Conservation (phyloP, 192 early-diverging fungal species). For the Phycomyces blakesleeanus region DNA sequence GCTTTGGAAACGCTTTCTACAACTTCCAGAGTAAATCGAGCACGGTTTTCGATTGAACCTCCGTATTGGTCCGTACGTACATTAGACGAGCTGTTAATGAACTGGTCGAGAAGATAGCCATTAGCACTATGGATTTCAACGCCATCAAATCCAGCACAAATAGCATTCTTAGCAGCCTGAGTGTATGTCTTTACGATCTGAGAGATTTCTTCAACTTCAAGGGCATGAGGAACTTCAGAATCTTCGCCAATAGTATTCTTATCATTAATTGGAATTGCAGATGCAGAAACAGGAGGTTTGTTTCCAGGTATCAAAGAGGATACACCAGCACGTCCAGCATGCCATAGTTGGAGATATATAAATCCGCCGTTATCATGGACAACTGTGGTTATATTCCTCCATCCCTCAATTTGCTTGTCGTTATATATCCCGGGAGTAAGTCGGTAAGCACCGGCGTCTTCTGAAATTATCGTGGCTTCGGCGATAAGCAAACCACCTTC, state of each 20-base stretch:
- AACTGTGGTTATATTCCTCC: slow-evolving; percentile 51
- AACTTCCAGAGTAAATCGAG: slow-evolving; percentile 23
- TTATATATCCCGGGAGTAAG: slow-evolving; percentile 36
- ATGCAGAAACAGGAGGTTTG: slow-evolving; percentile 21
- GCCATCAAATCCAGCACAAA: slow-evolving; percentile 79
- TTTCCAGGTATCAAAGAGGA: background rate
- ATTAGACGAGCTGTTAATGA: slow-evolving; percentile 74
- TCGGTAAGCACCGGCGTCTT: slow-evolving; percentile 7
- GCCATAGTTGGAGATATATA: slow-evolving; percentile 56
- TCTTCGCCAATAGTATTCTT: slow-evolving; percentile 4
- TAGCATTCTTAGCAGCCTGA: slow-evolving; percentile 62
- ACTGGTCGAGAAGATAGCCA: slow-evolving; percentile 84
- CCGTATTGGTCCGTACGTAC: slow-evolving; percentile 54
- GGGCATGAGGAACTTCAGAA: slow-evolving; percentile 17
- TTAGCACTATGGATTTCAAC: slow-evolving; percentile 88
- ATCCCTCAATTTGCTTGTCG: slow-evolving; percentile 38
- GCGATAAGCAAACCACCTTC: slow-evolving; percentile 13
- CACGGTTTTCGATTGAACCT: slow-evolving; percentile 15
- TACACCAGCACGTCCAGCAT: slow-evolving; percentile 16
- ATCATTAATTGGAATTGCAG: slow-evolving; percentile 14
- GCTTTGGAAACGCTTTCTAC: slow-evolving; percentile 8
- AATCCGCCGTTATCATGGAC: slow-evolving; percentile 51
- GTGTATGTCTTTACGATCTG: background rate
- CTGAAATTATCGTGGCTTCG: slow-evolving; percentile 4
- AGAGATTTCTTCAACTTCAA: slow-evolving; percentile 10